These are phyloP conservation scores for Senna tora DNA, from an alignment of 306 rosid species.

Conservation along the genomic window DNA sequence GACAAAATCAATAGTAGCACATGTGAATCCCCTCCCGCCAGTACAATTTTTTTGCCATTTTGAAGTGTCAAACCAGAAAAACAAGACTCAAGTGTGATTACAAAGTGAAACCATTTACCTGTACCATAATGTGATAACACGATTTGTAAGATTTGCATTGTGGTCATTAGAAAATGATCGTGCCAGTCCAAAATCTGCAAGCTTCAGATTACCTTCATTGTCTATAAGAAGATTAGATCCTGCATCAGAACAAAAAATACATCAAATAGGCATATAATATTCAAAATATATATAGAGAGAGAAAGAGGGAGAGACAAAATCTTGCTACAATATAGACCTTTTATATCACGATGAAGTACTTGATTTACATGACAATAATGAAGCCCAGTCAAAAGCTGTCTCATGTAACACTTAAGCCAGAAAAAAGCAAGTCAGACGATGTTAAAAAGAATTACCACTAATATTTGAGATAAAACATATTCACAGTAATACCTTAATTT, in stretches of 20 bases:
- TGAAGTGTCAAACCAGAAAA: background rate
- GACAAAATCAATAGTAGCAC: conserved; percentile 18
- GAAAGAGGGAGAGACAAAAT: background rate
- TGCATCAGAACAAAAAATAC: conserved; percentile 46
- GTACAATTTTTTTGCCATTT: background rate
- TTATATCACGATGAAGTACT: conserved; percentile 81
- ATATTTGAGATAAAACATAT: conserved; percentile 5
- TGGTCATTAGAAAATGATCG: conserved; percentile 57
- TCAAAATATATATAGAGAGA: too few relatives aligned
- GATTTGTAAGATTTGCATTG: conserved; percentile 69
- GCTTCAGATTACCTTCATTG: conserved; percentile 72
- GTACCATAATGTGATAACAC: conserved; percentile 77
- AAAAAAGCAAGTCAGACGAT: conserved; percentile 34
- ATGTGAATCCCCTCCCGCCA: background rate
- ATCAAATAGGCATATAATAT: conserved; percentile 19
- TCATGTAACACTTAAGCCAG: conserved; percentile 66
- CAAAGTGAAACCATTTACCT: conserved; percentile 46
- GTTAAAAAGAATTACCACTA: conserved; percentile 3
- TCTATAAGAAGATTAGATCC: conserved; percentile 78
- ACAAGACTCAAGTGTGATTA: background rate
- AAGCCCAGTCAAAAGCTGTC: conserved; percentile 71
- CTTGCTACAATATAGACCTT: conserved; percentile 48
- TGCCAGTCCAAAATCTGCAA: conserved; percentile 81
- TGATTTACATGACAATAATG: conserved; percentile 71
- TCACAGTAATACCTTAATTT: conserved; percentile 56